A percentile compares a stretch with the other conserved stretches of the same genome.
Evolutionary conservation across 345 rosid species (phyloP).

Genomic region (Mercurialis annua): DNA sequence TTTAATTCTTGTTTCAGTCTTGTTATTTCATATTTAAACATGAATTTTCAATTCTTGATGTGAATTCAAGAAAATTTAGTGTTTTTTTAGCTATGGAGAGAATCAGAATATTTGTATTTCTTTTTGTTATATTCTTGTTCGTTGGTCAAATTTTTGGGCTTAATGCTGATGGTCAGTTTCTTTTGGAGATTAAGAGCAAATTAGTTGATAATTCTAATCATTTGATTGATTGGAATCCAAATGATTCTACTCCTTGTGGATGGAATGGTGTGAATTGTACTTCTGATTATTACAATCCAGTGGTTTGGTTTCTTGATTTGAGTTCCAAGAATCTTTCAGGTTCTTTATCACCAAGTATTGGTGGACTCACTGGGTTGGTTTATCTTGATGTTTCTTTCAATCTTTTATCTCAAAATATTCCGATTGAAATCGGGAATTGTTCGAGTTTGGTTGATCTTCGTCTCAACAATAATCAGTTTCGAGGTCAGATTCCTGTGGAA

Average conservation of each 20-base stretch:
- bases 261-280: conserved; percentile 79
- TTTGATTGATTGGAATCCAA: conserved; percentile 58
- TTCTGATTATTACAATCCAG: conserved; percentile 31
- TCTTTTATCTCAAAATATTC: conserved; percentile 50
- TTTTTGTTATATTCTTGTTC: conserved; percentile 33
- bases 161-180: conserved; percentile 62
- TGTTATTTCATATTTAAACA: not conserved
- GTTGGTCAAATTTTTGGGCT: conserved; percentile 48
- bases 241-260: conserved; percentile 69
- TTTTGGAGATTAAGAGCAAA: conserved; percentile 53
- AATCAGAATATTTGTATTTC: conserved; percentile 23
- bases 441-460: conserved; percentile 47
- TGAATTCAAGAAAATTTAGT: conserved; percentile 11
- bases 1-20: not conserved
- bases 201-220: conserved; percentile 42
- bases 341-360: conserved; percentile 63
- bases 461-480: conserved; percentile 61
- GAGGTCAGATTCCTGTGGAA: conserved; percentile 54
- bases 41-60: conserved; percentile 11
- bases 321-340: conserved; percentile 66
- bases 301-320: conserved; percentile 54
- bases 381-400: conserved; percentile 70
- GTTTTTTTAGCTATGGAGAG: conserved; percentile 37
- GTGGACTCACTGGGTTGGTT: conserved; percentile 59
- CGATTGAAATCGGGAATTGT: conserved; percentile 60